These are phyloP conservation scores for Tephrocybe sp. DNA, from an alignment of 768 basidiomycete genomes.

Conservation along the genomic window DNA sequence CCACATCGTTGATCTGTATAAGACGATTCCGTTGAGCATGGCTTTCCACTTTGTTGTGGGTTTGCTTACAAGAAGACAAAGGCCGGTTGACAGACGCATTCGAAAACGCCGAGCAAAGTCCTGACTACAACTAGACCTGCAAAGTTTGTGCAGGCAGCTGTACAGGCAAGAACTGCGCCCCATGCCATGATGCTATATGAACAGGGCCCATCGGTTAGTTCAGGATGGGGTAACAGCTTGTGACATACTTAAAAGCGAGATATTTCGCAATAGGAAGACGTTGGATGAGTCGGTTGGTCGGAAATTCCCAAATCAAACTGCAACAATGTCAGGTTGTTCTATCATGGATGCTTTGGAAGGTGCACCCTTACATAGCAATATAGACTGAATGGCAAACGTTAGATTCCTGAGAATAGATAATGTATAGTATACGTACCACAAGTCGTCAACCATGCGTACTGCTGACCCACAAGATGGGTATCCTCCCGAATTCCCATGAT, in stretches of 20 bases:
- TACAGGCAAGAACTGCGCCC: conserved; percentile 47
- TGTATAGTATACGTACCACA: conserved; percentile 31
- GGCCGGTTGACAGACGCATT: conserved; percentile 46
- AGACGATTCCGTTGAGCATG: not conserved
- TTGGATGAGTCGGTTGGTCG: conserved; percentile 47
- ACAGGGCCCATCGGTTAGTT: not conserved
- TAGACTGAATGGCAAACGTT: conserved; percentile 29
- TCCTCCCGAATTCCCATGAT: conserved; percentile 47
- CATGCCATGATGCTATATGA: conserved; percentile 32
- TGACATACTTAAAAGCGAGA: conserved; percentile 38
- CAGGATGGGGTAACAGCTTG: not conserved
- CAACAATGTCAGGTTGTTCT: not conserved
- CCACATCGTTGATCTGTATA: conserved; percentile 45
- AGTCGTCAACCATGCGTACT: conserved; percentile 48
- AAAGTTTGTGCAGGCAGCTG: conserved; percentile 46
- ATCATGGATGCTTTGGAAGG: too few relatives aligned
- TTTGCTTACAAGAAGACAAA: conserved; percentile 39
- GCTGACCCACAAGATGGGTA: conserved; percentile 43
- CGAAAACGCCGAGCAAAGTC: conserved; percentile 46
- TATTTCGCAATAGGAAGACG: conserved; percentile 50
- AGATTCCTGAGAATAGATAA: not conserved
- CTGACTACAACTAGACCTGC: conserved; percentile 42
- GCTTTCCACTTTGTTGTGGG: not conserved
- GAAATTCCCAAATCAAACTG: conserved; percentile 44
- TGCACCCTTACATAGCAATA: conserved; percentile 33